Percentiles rank a stretch among this genome's conserved stretches.
Evolutionary conservation across 2,329 filamentous ascomycete species (phyloP).

Genomic region (Leptodontidium sp.): DNA sequence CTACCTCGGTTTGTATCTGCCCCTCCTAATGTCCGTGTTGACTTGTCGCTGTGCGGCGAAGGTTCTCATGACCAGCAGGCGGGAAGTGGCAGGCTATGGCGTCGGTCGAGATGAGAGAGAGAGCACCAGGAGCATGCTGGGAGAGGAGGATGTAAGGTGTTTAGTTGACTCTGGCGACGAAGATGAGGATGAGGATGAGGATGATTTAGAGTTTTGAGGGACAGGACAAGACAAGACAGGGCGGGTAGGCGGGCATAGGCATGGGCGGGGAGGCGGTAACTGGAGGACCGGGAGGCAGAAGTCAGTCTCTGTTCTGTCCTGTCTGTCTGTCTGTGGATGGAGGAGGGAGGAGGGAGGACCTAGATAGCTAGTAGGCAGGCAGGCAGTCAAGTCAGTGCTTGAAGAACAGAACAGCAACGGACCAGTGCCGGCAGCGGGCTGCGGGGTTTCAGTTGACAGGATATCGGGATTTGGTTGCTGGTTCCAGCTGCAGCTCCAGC

Average conservation of each 20-base stretch:
- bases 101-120: neutral
- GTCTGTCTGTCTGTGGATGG: too few species aligned
- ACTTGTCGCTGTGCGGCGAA: conserved; percentile 8
- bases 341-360: neutral
- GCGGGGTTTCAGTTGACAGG: conserved; percentile 5
- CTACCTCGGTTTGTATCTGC: conserved; percentile 15
- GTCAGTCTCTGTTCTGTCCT: too few species aligned
- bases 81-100: neutral
- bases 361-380: too few species aligned
- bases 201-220: neutral
- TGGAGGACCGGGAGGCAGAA: neutral
- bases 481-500: neutral
- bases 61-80: conserved; percentile 14
- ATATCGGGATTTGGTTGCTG: conserved; percentile 9
- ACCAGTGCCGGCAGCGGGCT: conserved; percentile 3
- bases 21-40: conserved; percentile 21
- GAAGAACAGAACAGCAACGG: neutral
- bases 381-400: neutral
- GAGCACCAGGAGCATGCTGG: neutral
- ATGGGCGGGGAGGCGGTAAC: conserved; percentile 4
- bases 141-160: neutral
- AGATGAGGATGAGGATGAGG: neutral
- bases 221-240: conserved; percentile 15
- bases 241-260: too few species aligned
- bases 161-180: neutral